Evolutionary conservation across 352 stramenopile species (phyloP).

Genomic region (Blastocystis hominis): DNA sequence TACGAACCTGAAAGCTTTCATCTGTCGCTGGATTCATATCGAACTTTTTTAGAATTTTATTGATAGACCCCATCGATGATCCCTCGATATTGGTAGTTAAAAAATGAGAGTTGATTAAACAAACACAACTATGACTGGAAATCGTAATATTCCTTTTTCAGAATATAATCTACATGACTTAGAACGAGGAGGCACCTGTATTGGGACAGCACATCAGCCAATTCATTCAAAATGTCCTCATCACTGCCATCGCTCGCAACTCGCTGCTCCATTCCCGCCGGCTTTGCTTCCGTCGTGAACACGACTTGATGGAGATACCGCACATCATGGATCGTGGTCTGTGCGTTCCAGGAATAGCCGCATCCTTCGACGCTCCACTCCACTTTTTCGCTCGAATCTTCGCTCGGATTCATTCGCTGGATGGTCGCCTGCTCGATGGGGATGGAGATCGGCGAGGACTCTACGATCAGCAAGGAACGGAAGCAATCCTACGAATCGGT

Average conservation of each 20-base stretch:
- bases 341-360: neutral
- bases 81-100: neutral
- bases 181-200: neutral
- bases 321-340: neutral
- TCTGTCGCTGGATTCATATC: constrained; percentile 55
- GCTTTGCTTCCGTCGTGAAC: neutral
- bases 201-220: neutral
- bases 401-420: neutral
- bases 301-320: neutral
- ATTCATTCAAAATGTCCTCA: neutral
- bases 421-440: constrained; percentile 20
- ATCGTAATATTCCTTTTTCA: constrained; percentile 14
- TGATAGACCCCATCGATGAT: neutral
- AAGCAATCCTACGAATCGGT: neutral
- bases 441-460: neutral
- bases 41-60: constrained; percentile 33
- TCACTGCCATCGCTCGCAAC: neutral
- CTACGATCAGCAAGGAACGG: neutral
- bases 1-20: constrained; percentile 32
- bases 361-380: constrained; percentile 9
- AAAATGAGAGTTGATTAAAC: neutral
- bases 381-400: neutral
- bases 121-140: constrained; percentile 32
- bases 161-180: neutral
- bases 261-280: neutral